Evolutionary conservation across 2,329 filamentous ascomycete genomes (phyloP).

Genomic region (Paraphoma sp.): DNA sequence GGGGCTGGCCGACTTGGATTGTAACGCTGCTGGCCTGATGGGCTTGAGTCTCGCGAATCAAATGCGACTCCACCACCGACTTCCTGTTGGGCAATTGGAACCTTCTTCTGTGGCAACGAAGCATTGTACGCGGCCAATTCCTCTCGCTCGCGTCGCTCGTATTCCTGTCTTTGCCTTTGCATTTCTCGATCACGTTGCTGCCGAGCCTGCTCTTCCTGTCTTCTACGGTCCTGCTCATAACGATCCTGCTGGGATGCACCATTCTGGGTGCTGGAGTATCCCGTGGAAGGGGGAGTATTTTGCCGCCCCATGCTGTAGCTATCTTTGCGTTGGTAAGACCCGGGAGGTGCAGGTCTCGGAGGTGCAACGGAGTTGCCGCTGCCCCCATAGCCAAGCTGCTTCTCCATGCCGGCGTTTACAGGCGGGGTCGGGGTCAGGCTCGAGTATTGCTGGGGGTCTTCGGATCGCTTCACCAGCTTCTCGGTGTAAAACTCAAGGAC

Average conservation of each 20-base stretch:
- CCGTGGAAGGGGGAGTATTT: constrained; percentile 39
- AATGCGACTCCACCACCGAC: constrained; percentile 68
- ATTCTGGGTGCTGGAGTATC: constrained; percentile 39
- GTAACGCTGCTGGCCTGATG: constrained; percentile 67
- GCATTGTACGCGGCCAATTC: constrained; percentile 91
- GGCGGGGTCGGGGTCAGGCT: constrained; percentile 73
- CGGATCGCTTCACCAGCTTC: constrained; percentile 73
- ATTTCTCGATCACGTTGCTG: constrained; percentile 48
- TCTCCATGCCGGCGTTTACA: constrained; percentile 52
- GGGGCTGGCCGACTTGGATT: constrained; percentile 87
- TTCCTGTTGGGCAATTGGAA: constrained; percentile 87
- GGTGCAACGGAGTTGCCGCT: constrained; percentile 56
- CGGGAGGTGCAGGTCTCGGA: constrained; percentile 55
- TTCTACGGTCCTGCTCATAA: constrained; percentile 34
- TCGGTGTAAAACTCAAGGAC: constrained; percentile 87
- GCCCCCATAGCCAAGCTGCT: constrained; percentile 56
- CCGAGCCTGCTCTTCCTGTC: constrained; percentile 52
- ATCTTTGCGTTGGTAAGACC: constrained; percentile 51
- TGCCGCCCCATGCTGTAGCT: constrained; percentile 50
- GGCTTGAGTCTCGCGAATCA: constrained; percentile 52
- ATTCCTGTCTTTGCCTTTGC: constrained; percentile 50
- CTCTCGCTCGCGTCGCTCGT: constrained; percentile 60
- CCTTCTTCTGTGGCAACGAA: constrained; percentile 80
- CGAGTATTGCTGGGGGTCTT: constrained; percentile 73
- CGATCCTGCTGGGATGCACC: constrained; percentile 45